Evolutionary conservation across 1,284 basidiomycete species (phyloP), one percentile per base, ranked within the genome.

Genomic region (Cryptococcus wingfieldii): DNA sequence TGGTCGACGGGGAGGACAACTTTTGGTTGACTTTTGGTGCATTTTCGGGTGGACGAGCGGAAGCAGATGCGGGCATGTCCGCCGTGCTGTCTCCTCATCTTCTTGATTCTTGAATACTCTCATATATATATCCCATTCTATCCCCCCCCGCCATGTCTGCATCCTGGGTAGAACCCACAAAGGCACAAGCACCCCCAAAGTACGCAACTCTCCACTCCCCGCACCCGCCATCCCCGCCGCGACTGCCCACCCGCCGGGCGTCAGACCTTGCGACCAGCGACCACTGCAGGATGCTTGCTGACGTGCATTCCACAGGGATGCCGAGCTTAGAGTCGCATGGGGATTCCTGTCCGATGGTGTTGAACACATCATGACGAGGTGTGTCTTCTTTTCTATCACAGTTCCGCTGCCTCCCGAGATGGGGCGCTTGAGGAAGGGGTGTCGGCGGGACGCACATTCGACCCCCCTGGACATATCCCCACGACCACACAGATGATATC

Each of bases 331-430:
- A 59, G 89, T 89, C 53, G 92, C 90, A 38, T 97, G 94, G 94
- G 75, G 81, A 9, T 95, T 89, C 75, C 85, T 97, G 63, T 84
- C 87, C 74, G 84, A 86, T 56, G 93, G 93, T 48, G 90, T 96
- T 56, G 88, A 93, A 76, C 89, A 91, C 75, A 92, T 93, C 79
- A 93, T 93, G 90, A 90, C 86, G 58, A 83, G 77, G 72, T 78
- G 39, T 52, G 76, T 63, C 28, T 18, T 25, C 31, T 2, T 14
- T n/a, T 46, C 14, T 34, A 31, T 27, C 18, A 38, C 27, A 25
- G n/a, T 50, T 50, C 53, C 38, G 43, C n/a, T 14, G 8, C 37
- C 51, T 27, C n/a, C 12, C n/a, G 16, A 34, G 31, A 34, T 34
- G 31, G 31, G 4, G 4, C 31, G 31, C 7, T 34, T 34, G 31